Evolutionary conservation across 2,329 filamentous ascomycete species (phyloP), one percentile per base, ranked within the genome.

Genomic region (Arthroderma uncinatum): DNA sequence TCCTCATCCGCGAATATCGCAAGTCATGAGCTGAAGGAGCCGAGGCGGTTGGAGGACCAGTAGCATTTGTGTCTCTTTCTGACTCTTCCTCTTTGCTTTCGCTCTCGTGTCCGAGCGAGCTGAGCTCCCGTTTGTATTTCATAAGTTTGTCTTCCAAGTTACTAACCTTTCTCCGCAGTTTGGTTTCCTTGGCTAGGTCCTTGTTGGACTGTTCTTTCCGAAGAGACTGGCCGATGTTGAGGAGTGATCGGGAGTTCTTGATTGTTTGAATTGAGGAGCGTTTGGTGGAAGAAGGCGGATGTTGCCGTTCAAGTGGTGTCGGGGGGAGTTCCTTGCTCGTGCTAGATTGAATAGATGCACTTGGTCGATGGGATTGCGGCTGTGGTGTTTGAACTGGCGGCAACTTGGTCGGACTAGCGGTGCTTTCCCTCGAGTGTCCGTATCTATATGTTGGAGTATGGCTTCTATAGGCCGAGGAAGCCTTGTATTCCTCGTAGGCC

Each of bases 111-210:
- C 36, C 30, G 12, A 58, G 36, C 16, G 33, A 37, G 36, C 37
- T 34, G 23, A 84, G 73, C 66, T 84, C 78, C 53, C 74, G 74
- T 34, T 79, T 74, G 7, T 80, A 80, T 36, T 74, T 73, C 14
- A 79, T 71, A 30, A 84, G 74, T 64, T 83, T 82, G 10, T 72
- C 66, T 62, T 85, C 82, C 10, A 84, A 74, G 61, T 83, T 77
- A 61, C 79, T 82, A 30, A 84, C 81, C 55, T 79, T 76, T 68
- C 82, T 82, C 40, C 75, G 71, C 33, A 84, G 69, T 60, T 80
- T 82, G 58, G 77, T 73, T 62, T 83, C 79, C 63, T 76, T 78
- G 53, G 77, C 72, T 4, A 84, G 68, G 55, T 84, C 81, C 62
- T 77, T 79, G 63, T 78, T 79, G 1, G 79, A 82, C 2, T 75